Base-by-base conservation (phyloP, 2,329 filamentous ascomycete species). In the Tolypocladium ophioglossoides region DNA sequence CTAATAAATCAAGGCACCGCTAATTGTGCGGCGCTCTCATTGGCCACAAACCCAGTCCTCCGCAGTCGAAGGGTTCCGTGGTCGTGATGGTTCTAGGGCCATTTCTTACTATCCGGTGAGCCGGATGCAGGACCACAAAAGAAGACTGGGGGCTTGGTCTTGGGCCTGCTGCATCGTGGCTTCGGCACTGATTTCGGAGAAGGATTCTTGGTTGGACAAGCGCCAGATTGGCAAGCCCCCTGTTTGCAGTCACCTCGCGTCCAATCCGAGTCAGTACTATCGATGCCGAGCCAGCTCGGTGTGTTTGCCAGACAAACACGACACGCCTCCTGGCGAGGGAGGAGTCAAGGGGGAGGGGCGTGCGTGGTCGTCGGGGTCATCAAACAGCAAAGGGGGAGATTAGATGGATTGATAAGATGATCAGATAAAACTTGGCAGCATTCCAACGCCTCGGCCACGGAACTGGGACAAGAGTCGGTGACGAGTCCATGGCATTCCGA, bases 381-480 rank as follows among this genome's bases (percentile, higher is more conserved):
- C 11, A 20, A 14, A 48, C 9, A 7, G 6, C 12, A 20, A 9
- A 16, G 8, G 6, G 30, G n/a, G 50, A 48, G 53, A 44, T 54
- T 41, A 32, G 35, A 48, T 49, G 35, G 5, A 54, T 54, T 56
- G 54, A 56, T 56, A 54, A 56, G 54, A 56, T 56, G 48, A 56
- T 56, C 54, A 53, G 54, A 56, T 56, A 53, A 53, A 46, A 24
- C 39, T 32, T 38, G 18, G 27, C 44, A 34, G 4, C 44, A 18
- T 20, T 30, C 27, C 44, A 24, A 5, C 41, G 5, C 20, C 20
- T 5, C 14, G 34, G 34, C 34, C 34, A 14, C 41, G 16, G 24
- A 7, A 20, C 12, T 40, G 24, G 38, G 49, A 27, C 35, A 51
- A 14, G 49, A 51, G 22, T 37, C 49, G 18, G 24, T n/a, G 35